Evolutionary conservation across 2,329 filamentous ascomycete genomes (phyloP).

Genomic region (Paracoccidioides brasiliensis): DNA sequence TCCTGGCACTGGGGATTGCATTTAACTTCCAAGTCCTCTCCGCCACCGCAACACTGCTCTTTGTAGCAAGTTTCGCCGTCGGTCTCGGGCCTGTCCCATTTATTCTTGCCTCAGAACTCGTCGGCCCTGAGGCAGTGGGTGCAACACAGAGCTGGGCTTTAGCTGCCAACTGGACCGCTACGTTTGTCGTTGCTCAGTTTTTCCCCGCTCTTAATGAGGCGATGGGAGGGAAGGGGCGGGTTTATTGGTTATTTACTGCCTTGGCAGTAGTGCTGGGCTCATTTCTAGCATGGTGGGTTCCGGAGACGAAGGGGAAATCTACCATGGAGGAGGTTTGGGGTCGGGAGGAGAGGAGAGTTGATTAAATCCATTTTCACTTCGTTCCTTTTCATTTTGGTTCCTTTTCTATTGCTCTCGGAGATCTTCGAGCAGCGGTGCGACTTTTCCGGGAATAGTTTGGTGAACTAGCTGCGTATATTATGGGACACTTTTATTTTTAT

Average conservation of each 20-base stretch:
- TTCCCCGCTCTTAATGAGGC: constrained; percentile 76
- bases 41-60: constrained; percentile 66
- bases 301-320: constrained; percentile 78
- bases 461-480: no score
- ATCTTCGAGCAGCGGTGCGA: no score
- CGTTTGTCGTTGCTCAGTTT: constrained; percentile 86
- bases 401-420: no score
- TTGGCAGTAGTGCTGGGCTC: constrained; percentile 54
- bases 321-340: constrained; percentile 88
- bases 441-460: no score
- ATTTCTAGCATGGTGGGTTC: constrained; percentile 64
- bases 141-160: constrained; percentile 82
- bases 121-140: constrained; percentile 78
- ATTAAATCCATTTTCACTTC: constrained; percentile 13
- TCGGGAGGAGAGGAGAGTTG: constrained; percentile 30
- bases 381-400: background rate
- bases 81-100: constrained; percentile 91
- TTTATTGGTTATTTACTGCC: constrained; percentile 82
- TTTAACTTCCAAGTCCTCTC: constrained; percentile 60
- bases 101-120: constrained; percentile 81
- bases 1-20: constrained; percentile 69
- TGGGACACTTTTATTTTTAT: no score
- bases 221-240: constrained; percentile 65
- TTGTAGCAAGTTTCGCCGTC: constrained; percentile 80
- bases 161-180: constrained; percentile 77